Evolutionary conservation across 192 early-diverging fungal species (phyloP), one percentile per base, ranked within the genome.

Genomic region (Helicostylum pulchrum): DNA sequence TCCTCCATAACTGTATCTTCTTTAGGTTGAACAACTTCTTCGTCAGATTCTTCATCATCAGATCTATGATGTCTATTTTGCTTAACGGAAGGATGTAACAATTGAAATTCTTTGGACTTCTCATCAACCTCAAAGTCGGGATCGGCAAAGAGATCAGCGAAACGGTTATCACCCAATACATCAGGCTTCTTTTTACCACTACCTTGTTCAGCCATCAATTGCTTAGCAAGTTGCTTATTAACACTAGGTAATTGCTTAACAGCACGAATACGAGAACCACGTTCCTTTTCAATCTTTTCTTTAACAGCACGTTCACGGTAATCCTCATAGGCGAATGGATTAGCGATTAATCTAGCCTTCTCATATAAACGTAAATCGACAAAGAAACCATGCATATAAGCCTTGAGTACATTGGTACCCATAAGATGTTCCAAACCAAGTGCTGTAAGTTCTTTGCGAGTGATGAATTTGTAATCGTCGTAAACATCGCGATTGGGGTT

Each of bases 331-430:
- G 92, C 92, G 74, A 97, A 97, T 53, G 96, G 96, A 73, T 97
- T 94, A 32, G 93, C 91, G 70, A 99, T 96, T 2, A 91, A 83
- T 79, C 90, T 92, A 45, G 96, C 96, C 72, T 94, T 92, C 74
- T 99, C 92, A 67, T 99, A 97, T 52, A 99, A 76, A 34, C 94
- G 87, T 72, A 94, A 83, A 67, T 99, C 94, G 48, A 99, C 81
- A 74, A 99, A 99, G 88, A 94, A 99, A 55, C 96, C 96, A 75
- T 99, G 96, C 95, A 99, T 97, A 68, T 99, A 99, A 1, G 95
- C 90, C 67, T 93, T 94, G 66, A 97, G 85, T 8, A 95, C 86
- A 64, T 91, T 87, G 36, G 93, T 93, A 21, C 96, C 96, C 61
- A 99, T 80, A 19, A 96, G 80, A 65, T 97, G 93, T 55, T 95